Evolutionary conservation across 345 rosid genomes (phyloP).

Genomic region (Arabidopsis arenosa): DNA sequence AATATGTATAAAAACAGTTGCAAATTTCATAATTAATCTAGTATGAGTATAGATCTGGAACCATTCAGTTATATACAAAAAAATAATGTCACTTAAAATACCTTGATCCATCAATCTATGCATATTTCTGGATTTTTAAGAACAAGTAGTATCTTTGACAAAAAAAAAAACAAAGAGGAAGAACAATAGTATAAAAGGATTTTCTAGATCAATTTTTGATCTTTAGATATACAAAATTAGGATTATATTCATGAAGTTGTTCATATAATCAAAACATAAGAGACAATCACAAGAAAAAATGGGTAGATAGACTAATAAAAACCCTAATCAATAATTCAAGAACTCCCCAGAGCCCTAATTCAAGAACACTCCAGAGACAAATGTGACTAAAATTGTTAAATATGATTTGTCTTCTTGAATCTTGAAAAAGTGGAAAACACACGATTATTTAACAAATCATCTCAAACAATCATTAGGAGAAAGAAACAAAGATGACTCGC

Average conservation of each 20-base stretch:
- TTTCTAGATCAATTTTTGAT: neutral
- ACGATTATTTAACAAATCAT: slow-evolving; percentile 26
- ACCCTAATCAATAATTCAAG: slow-evolving; percentile 33
- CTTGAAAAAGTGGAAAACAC: slow-evolving; percentile 11
- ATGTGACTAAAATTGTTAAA: neutral
- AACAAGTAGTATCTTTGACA: too few species aligned
- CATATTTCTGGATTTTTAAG: neutral
- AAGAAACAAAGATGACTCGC: slow-evolving; percentile 29
- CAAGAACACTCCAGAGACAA: slow-evolving; percentile 16
- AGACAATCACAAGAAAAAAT: slow-evolving; percentile 1
- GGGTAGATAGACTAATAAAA: neutral
- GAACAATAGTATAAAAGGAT: neutral
- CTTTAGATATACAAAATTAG: neutral
- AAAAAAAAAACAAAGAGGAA: too few species aligned
- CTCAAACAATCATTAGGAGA: slow-evolving; percentile 35
- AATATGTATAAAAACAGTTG: neutral
- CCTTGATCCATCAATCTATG: neutral
- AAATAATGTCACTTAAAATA: neutral
- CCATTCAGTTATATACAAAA: neutral
- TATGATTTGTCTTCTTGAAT: slow-evolving; percentile 14
- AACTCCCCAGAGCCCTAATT: slow-evolving; percentile 30
- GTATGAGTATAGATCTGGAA: neutral
- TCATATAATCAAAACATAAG: neutral
- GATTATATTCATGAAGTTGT: slow-evolving; percentile 3
- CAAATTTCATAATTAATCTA: neutral